These are phyloP conservation scores for Cryptococcus maquisensis DNA, from an alignment of 1,284 basidiomycete species.

Conservation along the genomic window DNA sequence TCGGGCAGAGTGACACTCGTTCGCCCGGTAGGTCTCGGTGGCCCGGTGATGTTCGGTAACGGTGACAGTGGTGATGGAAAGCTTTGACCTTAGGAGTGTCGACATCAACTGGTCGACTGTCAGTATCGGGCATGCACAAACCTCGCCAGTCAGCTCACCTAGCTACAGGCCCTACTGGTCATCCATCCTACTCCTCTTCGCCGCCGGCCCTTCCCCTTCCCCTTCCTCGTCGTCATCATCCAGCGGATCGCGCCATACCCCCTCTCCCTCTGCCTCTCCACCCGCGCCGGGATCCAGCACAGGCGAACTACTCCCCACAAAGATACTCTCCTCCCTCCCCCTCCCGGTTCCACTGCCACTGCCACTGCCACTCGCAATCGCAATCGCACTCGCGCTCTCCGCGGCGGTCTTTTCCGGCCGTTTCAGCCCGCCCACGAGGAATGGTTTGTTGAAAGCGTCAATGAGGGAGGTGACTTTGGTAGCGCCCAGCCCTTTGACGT, in stretches of 20 bases:
- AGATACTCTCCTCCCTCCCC: background rate
- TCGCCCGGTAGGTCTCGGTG: too few species aligned
- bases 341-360: slow-evolving; percentile 10
- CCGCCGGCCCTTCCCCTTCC: slow-evolving; percentile 4
- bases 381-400: background rate
- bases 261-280: background rate
- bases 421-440: slow-evolving; percentile 40
- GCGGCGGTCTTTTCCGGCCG: slow-evolving; percentile 2
- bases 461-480: slow-evolving; percentile 73
- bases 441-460: slow-evolving; percentile 54
- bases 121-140: too few species aligned
- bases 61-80: too few species aligned
- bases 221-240: slow-evolving; percentile 27
- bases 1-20: too few species aligned
- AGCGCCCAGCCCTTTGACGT: slow-evolving; percentile 88
- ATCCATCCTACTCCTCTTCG: slow-evolving; percentile 5
- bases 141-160: too few species aligned
- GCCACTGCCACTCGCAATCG: slow-evolving; percentile 9
- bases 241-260: slow-evolving; percentile 29
- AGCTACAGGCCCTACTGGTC: background rate
- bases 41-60: too few species aligned
- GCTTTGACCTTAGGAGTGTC: too few species aligned
- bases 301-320: slow-evolving; percentile 8
- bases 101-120: too few species aligned
- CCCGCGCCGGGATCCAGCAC: slow-evolving; percentile 10